Percentiles rank a stretch among this genome's conserved stretches.
These are phyloP conservation scores for Kuraishia cidri DNA, from an alignment of 805 yeast species.

Conservation along the genomic window DNA sequence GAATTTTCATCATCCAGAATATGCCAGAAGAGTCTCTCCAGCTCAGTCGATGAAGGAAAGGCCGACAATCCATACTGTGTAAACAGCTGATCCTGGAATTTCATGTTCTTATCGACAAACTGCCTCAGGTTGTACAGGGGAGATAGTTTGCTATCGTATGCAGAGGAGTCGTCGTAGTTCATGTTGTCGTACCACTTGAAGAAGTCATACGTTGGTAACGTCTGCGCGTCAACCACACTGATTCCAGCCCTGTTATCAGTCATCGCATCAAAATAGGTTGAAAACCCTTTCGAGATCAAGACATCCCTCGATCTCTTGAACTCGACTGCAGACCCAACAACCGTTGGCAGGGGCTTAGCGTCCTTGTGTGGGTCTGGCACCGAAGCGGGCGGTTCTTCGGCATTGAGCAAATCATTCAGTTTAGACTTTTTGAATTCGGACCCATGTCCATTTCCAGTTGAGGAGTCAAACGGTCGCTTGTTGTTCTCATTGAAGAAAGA, in stretches of 20 bases:
- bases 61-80: slow-evolving; percentile 3
- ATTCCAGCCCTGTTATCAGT: slow-evolving; percentile 32
- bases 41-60: slow-evolving; percentile 4
- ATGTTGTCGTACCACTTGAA: slow-evolving; percentile 31
- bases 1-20: slow-evolving; percentile 18
- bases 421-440: not conserved
- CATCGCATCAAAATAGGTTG: slow-evolving; percentile 36
- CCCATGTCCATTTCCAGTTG: not conserved
- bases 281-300: slow-evolving; percentile 37
- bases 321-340: slow-evolving; percentile 35
- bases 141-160: slow-evolving; percentile 29
- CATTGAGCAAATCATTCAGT: not conserved
- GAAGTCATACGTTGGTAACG: slow-evolving; percentile 31
- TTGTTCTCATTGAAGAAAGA: slow-evolving; percentile 7
- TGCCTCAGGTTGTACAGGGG: slow-evolving; percentile 47
- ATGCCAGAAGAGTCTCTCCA: slow-evolving; percentile 37
- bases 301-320: slow-evolving; percentile 14
- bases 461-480: not conserved
- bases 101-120: slow-evolving; percentile 46
- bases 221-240: slow-evolving; percentile 20
- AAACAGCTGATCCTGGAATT: slow-evolving; percentile 23
- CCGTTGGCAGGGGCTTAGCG: slow-evolving; percentile 20
- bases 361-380: no score
- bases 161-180: slow-evolving; percentile 27
- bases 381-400: slow-evolving; percentile 1